Evolutionary conservation across 2,329 filamentous ascomycete species (phyloP).

Genomic region (Calonectria pteridis): DNA sequence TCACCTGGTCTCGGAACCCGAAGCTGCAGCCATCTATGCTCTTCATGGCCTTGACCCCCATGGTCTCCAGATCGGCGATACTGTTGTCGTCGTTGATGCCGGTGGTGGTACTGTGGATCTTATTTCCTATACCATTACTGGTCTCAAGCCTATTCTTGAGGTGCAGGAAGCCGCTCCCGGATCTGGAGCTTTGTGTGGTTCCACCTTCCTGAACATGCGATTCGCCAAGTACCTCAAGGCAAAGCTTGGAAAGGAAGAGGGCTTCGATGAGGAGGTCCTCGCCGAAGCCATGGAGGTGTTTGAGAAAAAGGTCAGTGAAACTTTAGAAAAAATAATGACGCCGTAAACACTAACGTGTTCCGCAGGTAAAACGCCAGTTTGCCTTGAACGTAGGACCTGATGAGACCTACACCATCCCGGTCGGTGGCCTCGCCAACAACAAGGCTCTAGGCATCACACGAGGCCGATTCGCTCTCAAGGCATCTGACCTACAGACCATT

Average conservation of each 20-base stretch:
- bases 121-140: constrained; percentile 62
- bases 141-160: constrained; percentile 57
- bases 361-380: constrained; percentile 53
- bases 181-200: constrained; percentile 61
- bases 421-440: constrained; percentile 57
- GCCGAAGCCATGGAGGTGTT: constrained; percentile 57
- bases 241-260: constrained; percentile 54
- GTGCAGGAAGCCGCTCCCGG: constrained; percentile 60
- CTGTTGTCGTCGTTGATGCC: constrained; percentile 64
- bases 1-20: constrained; percentile 61
- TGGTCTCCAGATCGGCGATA: constrained; percentile 56
- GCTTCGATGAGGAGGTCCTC: constrained; percentile 55
- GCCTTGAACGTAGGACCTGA: constrained; percentile 47
- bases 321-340: not conserved
- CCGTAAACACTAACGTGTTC: constrained; percentile 14
- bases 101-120: constrained; percentile 65
- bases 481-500: constrained; percentile 54
- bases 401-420: constrained; percentile 53
- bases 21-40: constrained; percentile 62
- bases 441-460: constrained; percentile 52
- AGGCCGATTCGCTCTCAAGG: constrained; percentile 53
- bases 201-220: constrained; percentile 58
- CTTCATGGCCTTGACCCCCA: constrained; percentile 56
- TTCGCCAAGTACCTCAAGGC: constrained; percentile 56
- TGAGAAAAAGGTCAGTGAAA: constrained; percentile 50